Conservation (phyloP, 202 grass and related monocot genomes). For the Elaeis oleifera region DNA sequence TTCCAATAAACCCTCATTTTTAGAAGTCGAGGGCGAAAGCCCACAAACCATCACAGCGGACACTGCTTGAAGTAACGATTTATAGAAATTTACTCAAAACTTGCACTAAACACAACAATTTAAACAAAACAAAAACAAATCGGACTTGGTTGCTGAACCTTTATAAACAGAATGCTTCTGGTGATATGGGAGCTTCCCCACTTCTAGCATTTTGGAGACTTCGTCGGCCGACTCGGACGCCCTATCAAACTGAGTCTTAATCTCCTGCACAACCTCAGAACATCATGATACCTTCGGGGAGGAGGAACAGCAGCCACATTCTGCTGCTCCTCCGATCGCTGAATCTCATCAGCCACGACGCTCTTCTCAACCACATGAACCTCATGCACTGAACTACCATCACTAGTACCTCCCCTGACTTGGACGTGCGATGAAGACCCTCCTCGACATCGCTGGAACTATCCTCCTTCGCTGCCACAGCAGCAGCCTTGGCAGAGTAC, state of each 20-base stretch:
- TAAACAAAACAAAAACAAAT: slow-evolving; percentile 1
- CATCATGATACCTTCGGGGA: slow-evolving; percentile 45
- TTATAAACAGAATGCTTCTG: slow-evolving; percentile 39
- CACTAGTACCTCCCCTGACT: slow-evolving; percentile 36
- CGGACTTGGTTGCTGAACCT: slow-evolving; percentile 16
- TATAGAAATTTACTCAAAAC: neutral
- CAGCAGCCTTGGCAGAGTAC: too few relatives aligned
- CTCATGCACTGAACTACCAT: slow-evolving; percentile 45
- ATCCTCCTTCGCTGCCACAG: neutral
- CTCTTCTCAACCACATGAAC: slow-evolving; percentile 82
- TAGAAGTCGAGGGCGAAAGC: slow-evolving; percentile 13
- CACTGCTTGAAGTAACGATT: slow-evolving; percentile 29
- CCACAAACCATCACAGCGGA: slow-evolving; percentile 37
- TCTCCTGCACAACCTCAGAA: slow-evolving; percentile 36
- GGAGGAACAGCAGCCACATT: slow-evolving; percentile 31
- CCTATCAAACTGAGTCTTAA: slow-evolving; percentile 43
- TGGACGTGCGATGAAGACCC: slow-evolving; percentile 36
- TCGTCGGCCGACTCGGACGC: slow-evolving; percentile 23
- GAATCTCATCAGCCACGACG: slow-evolving; percentile 36
- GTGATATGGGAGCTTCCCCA: slow-evolving; percentile 47
- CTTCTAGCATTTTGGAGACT: slow-evolving; percentile 48
- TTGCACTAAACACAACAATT: slow-evolving; percentile 1
- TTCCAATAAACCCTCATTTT: slow-evolving; percentile 26
- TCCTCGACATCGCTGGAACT: neutral
- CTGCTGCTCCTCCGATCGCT: slow-evolving; percentile 26